Percentiles rank a stretch among this genome's conserved stretches.
These are phyloP conservation scores for Blastobotrys raffinosifermentans DNA, from an alignment of 1,139 yeast species.

Conservation along the genomic window DNA sequence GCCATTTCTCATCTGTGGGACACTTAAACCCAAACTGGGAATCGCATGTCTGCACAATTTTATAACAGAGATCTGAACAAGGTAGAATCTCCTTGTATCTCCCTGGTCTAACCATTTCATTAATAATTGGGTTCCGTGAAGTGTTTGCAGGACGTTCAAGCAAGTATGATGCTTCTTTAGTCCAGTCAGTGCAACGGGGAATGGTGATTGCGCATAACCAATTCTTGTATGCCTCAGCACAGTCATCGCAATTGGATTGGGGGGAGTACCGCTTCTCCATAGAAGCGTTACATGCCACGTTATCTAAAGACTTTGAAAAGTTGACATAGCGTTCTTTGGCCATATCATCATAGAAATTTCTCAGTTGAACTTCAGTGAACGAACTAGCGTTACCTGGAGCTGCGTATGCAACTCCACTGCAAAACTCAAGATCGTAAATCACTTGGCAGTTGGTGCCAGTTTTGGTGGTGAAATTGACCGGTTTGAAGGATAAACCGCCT, in stretches of 20 bases:
- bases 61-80: constrained; percentile 73
- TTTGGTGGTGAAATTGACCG: constrained; percentile 58
- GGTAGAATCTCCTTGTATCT: constrained; percentile 79
- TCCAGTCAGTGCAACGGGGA: constrained; percentile 69
- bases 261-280: constrained; percentile 71
- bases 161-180: constrained; percentile 44
- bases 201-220: constrained; percentile 91
- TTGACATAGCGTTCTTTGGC: constrained; percentile 54
- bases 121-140: constrained; percentile 59
- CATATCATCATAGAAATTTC: constrained; percentile 53
- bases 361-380: constrained; percentile 33
- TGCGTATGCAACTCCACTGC: constrained; percentile 77
- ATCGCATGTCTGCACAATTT: constrained; percentile 81
- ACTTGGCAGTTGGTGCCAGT: constrained; percentile 54
- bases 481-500: constrained; percentile 65
- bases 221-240: constrained; percentile 63
- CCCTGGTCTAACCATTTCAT: constrained; percentile 53
- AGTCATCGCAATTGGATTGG: constrained; percentile 62
- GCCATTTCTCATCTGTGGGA: constrained; percentile 39
- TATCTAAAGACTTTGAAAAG: constrained; percentile 71
- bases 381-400: constrained; percentile 56
- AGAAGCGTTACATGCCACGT: constrained; percentile 69
- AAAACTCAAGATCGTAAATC: constrained; percentile 68
- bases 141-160: constrained; percentile 42
- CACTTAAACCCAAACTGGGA: constrained; percentile 67